Conservation (phyloP, 805 yeast species). For the Yueomyces sp. region DNA sequence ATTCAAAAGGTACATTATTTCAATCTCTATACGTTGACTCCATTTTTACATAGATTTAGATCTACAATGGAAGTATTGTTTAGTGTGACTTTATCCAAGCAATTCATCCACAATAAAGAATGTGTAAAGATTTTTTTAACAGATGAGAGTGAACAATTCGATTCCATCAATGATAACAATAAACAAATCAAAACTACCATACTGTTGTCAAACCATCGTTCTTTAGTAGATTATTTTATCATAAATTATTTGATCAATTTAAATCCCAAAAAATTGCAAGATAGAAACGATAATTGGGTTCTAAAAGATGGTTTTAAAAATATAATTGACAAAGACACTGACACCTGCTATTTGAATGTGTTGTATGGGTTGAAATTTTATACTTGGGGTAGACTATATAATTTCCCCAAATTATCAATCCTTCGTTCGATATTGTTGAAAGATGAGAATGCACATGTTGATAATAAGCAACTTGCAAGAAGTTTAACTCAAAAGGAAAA, state of each 20-base stretch:
- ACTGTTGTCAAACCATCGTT: constrained; percentile 42
- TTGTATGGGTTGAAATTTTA: constrained; percentile 43
- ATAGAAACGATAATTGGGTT: constrained; percentile 5
- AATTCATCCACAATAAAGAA: constrained; percentile 10
- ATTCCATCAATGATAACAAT: constrained; percentile 2
- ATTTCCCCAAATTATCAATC: constrained; percentile 40
- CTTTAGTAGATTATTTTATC: constrained; percentile 52
- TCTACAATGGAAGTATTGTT: constrained; percentile 7
- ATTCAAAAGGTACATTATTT: not conserved
- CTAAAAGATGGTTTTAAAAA: not conserved
- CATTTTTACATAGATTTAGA: constrained; percentile 5
- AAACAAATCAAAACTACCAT: constrained; percentile 11
- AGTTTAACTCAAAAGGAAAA: constrained; percentile 21
- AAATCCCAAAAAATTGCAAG: constrained; percentile 1
- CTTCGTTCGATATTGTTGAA: constrained; percentile 34
- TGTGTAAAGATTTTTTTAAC: constrained; percentile 14
- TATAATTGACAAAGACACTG: not conserved
- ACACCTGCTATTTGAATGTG: not conserved
- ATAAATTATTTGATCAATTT: constrained; percentile 26
- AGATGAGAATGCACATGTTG: constrained; percentile 55
- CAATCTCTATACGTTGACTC: constrained; percentile 1
- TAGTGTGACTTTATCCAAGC: constrained; percentile 9
- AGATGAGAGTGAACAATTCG: constrained; percentile 12
- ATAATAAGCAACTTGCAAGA: constrained; percentile 22
- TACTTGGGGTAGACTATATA: constrained; percentile 58